Evolutionary conservation across 306 rosid species (phyloP), one percentile per base, ranked within the genome.

Genomic region (Trifolium subterraneum): DNA sequence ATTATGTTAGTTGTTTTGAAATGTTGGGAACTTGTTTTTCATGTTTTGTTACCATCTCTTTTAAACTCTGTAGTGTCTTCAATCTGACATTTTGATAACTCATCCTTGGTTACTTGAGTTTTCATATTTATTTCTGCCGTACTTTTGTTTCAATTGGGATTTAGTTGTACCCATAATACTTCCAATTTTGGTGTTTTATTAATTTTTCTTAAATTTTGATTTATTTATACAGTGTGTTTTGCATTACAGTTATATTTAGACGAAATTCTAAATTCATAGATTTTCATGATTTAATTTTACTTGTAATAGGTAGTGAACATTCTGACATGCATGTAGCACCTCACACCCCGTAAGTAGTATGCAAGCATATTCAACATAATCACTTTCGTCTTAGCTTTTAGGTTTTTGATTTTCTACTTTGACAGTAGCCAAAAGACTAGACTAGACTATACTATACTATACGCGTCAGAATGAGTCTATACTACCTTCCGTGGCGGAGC

Each of bases 121-220:
- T 72, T 59, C 36, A 29, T 13, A n/a, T 2, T 64, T 13, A 33
- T 16, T 20, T 20, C 36, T 14, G 61, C 16, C 15, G n/a, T 51
- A 73, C 71, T 22, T 33, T 60, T 41, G 48, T 25, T 78, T 44
- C 7, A 27, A 12, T 16, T 8, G 16, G 44, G 60, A 23, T 44
- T 35, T 38, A 64, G 59, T 64, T 29, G 52, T 18, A 22, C 47
- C 64, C 58, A 5, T 44, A 48, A 20, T 36, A 68, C 61, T 67
- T 66, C 8, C 25, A 77, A 42, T 59, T 77, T 82, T 80, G 73
- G 18, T 41, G 1, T 12, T 64, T 48, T 11, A 16, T 16, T 36
- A 1, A 13, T 3, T 41, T 8, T 45, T 19, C 29, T 18, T 35
- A 63, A 13, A 5, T 59, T 59, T 59, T 16, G 9, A 3, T 67